Evolutionary conservation across 176 grass and related monocot species (phyloP).

Genomic region (Zizania latifolia): DNA sequence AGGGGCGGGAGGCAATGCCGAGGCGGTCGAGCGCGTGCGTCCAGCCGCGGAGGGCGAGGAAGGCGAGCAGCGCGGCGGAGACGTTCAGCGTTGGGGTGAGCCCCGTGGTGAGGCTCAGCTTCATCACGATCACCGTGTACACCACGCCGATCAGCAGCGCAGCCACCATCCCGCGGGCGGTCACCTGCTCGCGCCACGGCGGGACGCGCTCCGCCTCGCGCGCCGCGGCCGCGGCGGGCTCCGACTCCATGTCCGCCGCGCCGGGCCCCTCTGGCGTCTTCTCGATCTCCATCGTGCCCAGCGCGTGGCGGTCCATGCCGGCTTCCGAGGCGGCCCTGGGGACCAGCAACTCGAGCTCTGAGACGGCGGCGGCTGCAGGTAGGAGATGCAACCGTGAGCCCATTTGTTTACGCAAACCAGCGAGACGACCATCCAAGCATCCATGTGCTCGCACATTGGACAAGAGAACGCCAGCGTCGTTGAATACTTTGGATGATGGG

Average conservation of each 20-base stretch:
- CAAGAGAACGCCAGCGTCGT: background rate
- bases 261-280: conserved; percentile 19
- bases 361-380: conserved; percentile 14
- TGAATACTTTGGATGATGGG: background rate
- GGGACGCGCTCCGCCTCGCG: conserved; percentile 46
- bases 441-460: conserved; percentile 24
- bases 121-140: conserved; percentile 93
- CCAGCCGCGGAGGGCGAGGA: conserved; percentile 76
- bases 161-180: conserved; percentile 57
- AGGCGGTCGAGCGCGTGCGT: conserved; percentile 54
- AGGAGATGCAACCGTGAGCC: conserved; percentile 18
- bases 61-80: conserved; percentile 87
- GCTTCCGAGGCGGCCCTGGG: background rate
- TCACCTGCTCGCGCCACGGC: conserved; percentile 83
- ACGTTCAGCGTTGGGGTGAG: conserved; percentile 87
- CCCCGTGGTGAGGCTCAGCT: conserved; percentile 84
- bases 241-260: conserved; percentile 41
- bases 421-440: background rate
- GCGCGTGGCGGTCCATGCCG: conserved; percentile 28
- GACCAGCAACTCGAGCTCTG: conserved; percentile 45
- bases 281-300: conserved; percentile 30
- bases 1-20: conserved; percentile 64
- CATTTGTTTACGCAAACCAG: background rate
- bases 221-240: conserved; percentile 20
- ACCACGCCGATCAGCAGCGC: conserved; percentile 66